These are phyloP conservation scores for Akanthomyces lecanii DNA, from an alignment of 2,329 filamentous ascomycete genomes.

Conservation along the genomic window DNA sequence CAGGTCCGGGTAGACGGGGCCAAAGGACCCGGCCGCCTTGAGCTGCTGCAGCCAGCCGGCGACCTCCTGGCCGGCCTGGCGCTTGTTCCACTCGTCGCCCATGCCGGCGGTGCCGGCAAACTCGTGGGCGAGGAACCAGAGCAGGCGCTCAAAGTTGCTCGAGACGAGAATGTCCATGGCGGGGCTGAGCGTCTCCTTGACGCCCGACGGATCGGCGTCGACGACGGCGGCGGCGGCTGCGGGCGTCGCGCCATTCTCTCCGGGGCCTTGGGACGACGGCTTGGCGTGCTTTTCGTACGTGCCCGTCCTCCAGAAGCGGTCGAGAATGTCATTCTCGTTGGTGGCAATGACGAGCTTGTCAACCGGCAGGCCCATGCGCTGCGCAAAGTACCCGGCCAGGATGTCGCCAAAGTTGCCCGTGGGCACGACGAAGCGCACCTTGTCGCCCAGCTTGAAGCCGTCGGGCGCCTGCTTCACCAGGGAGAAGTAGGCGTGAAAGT, in stretches of 20 bases:
- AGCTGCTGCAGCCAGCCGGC: conserved; percentile 72
- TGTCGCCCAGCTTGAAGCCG: conserved; percentile 58
- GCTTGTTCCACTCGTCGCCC: conserved; percentile 63
- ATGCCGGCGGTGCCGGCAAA: conserved; percentile 56
- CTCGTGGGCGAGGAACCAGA: conserved; percentile 87
- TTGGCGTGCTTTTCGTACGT: conserved; percentile 77
- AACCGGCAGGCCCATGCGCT: conserved; percentile 80
- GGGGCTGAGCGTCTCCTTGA: conserved; percentile 87
- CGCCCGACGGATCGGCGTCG: conserved; percentile 65
- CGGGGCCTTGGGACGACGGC: conserved; percentile 43
- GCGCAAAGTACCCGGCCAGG: conserved; percentile 87
- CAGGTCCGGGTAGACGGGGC: conserved; percentile 68
- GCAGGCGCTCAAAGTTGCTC: conserved; percentile 91
- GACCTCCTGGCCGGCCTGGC: conserved; percentile 71
- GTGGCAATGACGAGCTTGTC: conserved; percentile 90
- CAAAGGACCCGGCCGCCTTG: conserved; percentile 77
- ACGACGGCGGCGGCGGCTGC: conserved; percentile 58
- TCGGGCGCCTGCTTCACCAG: conserved; percentile 58
- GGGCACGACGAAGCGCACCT: conserved; percentile 81
- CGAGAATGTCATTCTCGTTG: conserved; percentile 95
- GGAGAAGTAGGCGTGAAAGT: conserved; percentile 90
- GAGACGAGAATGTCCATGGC: conserved; percentile 98
- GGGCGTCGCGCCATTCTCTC: conserved; percentile 44
- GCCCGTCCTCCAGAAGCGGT: conserved; percentile 90
- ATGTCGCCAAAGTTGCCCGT: conserved; percentile 98